phyloP scores from a whole-genome alignment of 768 basidiomycete species.

The Lactarius quietus region DNA sequence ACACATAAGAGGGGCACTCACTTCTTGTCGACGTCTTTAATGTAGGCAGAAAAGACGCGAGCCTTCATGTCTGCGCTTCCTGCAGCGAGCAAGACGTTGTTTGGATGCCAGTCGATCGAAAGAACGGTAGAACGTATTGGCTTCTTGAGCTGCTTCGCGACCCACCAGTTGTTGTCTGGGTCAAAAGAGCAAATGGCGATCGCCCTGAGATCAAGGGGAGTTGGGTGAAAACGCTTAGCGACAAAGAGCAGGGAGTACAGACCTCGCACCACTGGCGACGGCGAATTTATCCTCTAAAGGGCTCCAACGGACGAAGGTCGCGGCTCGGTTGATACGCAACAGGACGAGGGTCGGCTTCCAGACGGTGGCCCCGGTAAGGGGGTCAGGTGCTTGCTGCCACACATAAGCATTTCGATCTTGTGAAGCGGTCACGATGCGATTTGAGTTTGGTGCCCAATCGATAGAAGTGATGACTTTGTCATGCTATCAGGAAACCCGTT shows the following conservation, averaged over 20 bases:
- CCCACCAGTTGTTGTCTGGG: slow-evolving; percentile 99
- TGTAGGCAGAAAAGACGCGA: slow-evolving; percentile 95
- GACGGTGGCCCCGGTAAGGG: slow-evolving; percentile 59
- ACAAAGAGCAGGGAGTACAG: slow-evolving; percentile 22
- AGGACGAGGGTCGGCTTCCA: slow-evolving; percentile 99
- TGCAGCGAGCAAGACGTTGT: slow-evolving; percentile 94
- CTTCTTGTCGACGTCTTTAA: slow-evolving; percentile 97
- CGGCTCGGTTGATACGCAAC: slow-evolving; percentile 91
- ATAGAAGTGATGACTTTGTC: slow-evolving; percentile 98
- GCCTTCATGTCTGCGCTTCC: slow-evolving; percentile 99
- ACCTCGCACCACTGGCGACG: slow-evolving; percentile 95
- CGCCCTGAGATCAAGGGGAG: slow-evolving; percentile 49
- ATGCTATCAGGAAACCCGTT: slow-evolving; percentile 55
- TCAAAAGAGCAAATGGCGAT: slow-evolving; percentile 98
- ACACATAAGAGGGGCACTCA: slow-evolving; percentile 32
- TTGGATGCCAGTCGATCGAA: slow-evolving; percentile 96
- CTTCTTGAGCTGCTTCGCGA: slow-evolving; percentile 94
- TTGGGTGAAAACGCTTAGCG: not conserved
- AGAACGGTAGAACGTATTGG: slow-evolving; percentile 94
- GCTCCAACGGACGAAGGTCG: slow-evolving; percentile 94
- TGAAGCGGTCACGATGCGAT: slow-evolving; percentile 97
- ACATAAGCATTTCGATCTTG: slow-evolving; percentile 99
- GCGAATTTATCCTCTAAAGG: slow-evolving; percentile 99
- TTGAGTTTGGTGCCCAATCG: slow-evolving; percentile 96
- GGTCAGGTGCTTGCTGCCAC: slow-evolving; percentile 82